Base-by-base conservation (phyloP, 306 rosid species). In the Castanea crenata region DNA sequence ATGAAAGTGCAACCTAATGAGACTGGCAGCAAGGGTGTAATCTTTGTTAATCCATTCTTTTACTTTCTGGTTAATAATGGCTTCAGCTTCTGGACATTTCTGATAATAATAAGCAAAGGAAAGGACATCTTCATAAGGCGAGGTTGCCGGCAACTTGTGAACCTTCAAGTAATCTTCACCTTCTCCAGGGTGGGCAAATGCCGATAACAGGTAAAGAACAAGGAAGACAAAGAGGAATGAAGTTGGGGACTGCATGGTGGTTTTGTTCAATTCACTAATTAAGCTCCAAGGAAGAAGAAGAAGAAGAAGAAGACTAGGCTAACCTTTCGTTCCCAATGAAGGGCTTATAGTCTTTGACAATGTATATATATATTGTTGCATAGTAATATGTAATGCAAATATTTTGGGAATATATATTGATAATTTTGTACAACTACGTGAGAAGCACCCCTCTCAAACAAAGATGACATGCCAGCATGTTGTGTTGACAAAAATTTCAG, bases 1-100 rank as follows among this genome's bases (percentile, higher is more conserved):
- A 63, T 92, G 98, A 92, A 94, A 94, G 69, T 91, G 97, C 74
- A 94, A 71, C 82, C 98, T 88, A 15, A 91, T 27, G 74, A 94
- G 88, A 82, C 90, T 80, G 61, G 98, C 88, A 69, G 89, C 94
- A 27, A 92, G 44, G 80, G 89, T 79, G 77, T 25, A 35, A 65
- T 94, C 98, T 65, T 86, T 68, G 1, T 78, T 67, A 49, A 87
- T 61, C 97, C 96, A 88, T 76, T 90, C 76, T 55, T 55, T 57
- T 14, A 91, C 76, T 75, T 92, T 94, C 9, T 15, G 58, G 59
- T 79, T 87, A 9, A 94, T 77, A 55, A 89, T 91, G 71, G 82
- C 74, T 41, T 94, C 97, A 6, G 90, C 87, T 25, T 89, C 79
- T 9, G 95, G 92, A 44, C 98, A 94, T 58, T 71, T 91, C 74